Conservation (phyloP, 192 early-diverging fungal genomes). For the Backusella sp. region DNA sequence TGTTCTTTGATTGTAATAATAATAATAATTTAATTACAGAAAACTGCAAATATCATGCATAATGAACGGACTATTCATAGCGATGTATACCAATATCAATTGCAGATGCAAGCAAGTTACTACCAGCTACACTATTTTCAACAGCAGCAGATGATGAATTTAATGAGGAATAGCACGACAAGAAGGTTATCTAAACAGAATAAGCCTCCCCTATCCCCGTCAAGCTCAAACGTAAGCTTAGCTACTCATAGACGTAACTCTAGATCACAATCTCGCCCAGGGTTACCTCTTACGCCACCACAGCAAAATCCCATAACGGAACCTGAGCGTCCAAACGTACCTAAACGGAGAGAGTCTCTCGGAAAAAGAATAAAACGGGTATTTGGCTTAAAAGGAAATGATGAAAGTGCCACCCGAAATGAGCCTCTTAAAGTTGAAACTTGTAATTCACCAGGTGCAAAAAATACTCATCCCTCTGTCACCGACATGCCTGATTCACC, state of each 20-base stretch:
- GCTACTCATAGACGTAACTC: neutral
- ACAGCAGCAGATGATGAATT: neutral
- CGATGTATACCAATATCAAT: slow-evolving; percentile 4
- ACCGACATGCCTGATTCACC: slow-evolving; percentile 3
- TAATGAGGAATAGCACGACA: slow-evolving; percentile 7
- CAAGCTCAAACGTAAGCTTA: neutral
- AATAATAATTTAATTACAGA: neutral
- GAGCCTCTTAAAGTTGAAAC: neutral
- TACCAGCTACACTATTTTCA: slow-evolving; percentile 9
- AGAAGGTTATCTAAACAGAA: neutral
- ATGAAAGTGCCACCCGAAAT: neutral
- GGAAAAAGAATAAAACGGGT: slow-evolving; percentile 6
- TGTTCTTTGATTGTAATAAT: neutral
- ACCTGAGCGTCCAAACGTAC: neutral
- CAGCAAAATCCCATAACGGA: neutral
- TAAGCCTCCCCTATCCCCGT: neutral
- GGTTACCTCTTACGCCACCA: neutral
- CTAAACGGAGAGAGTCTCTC: slow-evolving; percentile 9
- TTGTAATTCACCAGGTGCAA: neutral
- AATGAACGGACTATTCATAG: neutral
- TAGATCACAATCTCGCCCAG: neutral
- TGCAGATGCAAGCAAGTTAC: slow-evolving; percentile 9
- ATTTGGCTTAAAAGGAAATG: neutral
- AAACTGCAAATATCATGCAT: neutral
- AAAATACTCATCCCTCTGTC: neutral